Evolutionary conservation across 371 early-diverging fungal species (phyloP).

Genomic region (Haplosporangium sp.): DNA sequence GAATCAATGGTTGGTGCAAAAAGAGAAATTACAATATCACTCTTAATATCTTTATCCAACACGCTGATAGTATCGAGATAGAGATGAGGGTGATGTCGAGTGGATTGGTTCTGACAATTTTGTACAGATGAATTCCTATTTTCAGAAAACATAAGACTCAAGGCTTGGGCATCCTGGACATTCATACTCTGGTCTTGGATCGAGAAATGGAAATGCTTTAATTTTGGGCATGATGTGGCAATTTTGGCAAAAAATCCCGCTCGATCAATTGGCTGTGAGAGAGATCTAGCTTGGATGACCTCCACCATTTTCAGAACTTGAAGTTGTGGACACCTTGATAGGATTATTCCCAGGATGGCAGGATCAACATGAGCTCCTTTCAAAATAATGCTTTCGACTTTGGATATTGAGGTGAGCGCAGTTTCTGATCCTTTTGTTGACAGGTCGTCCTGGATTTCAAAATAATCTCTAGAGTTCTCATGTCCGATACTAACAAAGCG

Average conservation of each 20-base stretch:
- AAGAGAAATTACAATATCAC: background rate
- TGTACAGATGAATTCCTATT: background rate
- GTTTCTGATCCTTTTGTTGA: background rate
- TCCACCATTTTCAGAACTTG: constrained; percentile 3
- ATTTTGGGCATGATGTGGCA: constrained; percentile 11
- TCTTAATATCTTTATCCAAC: background rate
- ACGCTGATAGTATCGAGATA: constrained; percentile 1
- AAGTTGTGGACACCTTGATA: constrained; percentile 9
- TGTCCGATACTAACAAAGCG: background rate
- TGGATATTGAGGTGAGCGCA: background rate
- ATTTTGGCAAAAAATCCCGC: background rate
- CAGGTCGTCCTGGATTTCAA: background rate
- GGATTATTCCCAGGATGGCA: background rate
- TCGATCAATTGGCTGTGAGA: constrained; percentile 5
- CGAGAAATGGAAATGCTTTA: constrained; percentile 19
- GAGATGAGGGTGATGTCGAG: background rate
- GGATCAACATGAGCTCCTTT: background rate
- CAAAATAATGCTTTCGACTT: background rate
- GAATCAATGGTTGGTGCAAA: background rate
- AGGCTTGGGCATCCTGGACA: background rate
- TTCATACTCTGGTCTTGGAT: constrained; percentile 9
- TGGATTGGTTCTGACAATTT: background rate
- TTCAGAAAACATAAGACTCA: background rate
- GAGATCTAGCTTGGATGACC: background rate
- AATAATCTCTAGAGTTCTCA: background rate